Conservation (phyloP, 352 stramenopile genomes). For the Phytophthora melonis region DNA sequence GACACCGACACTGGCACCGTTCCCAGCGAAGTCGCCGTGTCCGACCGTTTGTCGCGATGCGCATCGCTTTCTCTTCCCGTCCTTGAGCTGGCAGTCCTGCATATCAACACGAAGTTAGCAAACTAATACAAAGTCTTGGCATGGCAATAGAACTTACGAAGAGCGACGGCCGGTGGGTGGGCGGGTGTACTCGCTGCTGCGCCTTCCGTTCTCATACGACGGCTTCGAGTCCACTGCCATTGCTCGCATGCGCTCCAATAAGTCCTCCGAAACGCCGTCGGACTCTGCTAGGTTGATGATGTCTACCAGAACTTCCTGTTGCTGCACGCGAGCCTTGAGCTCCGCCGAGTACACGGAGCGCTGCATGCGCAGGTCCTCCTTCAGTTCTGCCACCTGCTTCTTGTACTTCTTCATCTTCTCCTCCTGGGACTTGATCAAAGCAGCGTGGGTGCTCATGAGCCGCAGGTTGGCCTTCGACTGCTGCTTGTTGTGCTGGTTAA, state of each 20-base stretch:
- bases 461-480: constrained; percentile 93
- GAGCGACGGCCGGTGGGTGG: constrained; percentile 23
- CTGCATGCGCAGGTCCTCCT: constrained; percentile 86
- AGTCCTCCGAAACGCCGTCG: constrained; percentile 51
- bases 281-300: constrained; percentile 67
- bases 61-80: constrained; percentile 25
- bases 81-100: constrained; percentile 24
- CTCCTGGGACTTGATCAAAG: constrained; percentile 88
- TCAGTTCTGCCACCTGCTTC: constrained; percentile 83
- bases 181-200: constrained; percentile 35
- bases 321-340: constrained; percentile 68
- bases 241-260: constrained; percentile 66
- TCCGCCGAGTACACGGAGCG: constrained; percentile 83
- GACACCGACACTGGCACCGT: constrained; percentile 71
- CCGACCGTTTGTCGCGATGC: constrained; percentile 57
- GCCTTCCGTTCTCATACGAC: constrained; percentile 64
- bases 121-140: not conserved
- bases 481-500: constrained; percentile 96
- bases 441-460: constrained; percentile 88
- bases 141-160: constrained; percentile 35
- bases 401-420: constrained; percentile 93
- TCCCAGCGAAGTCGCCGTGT: constrained; percentile 69
- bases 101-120: constrained; percentile 27
- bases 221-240: constrained; percentile 77
- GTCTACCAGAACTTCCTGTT: constrained; percentile 45